Evolutionary conservation across 129 eudicot species (phyloP), one percentile per base, ranked within the genome.

Genomic region (Chrysanthemum lavandulifolium): DNA sequence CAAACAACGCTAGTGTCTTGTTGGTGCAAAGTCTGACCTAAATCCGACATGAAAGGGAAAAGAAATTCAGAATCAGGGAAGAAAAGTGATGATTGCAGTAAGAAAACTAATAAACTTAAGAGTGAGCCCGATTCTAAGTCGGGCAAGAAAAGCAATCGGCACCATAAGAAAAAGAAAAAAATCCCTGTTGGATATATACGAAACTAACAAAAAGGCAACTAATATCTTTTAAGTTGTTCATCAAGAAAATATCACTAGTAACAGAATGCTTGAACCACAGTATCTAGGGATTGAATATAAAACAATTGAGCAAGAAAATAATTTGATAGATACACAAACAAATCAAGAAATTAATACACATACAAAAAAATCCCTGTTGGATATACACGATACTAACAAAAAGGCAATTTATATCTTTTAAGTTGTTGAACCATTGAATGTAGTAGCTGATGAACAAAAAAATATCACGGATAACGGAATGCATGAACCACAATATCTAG

Each of bases 1-100:
- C 50, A 81, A 77, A 57, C 65, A 76, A 36, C 59, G 75, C 47
- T 88, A 80, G 79, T 48, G 67, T 65, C 81, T 85, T 80, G 65
- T 65, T 23, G 83, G 64, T 73, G 73, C 69, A 76, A 73, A 48
- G 63, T 69, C 69, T 25, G 58, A 45, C 63, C 72, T 53, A 47
- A 2, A 51, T 45, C 82, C 5, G 64, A 70, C 12, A 31, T 65
- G 40, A 75, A 75, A 40, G 70, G 76, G 27, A 59, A 53, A 56
- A 64, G 36, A 29, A 48, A 56, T 47, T 68, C 47, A 71, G 73
- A 76, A 54, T n/a, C 56, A 48, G 78, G 27, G 73, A 80, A 69
- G 71, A 73, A 40, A 54, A 55, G 25, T n/a, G 33, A 55, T 45
- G 36, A 9, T 60, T 10, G 29, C 2, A 5, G 25, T 18, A 72